phyloP scores from a whole-genome alignment of 2,329 filamentous ascomycete genomes.

The Parastagonospora nodorum region DNA sequence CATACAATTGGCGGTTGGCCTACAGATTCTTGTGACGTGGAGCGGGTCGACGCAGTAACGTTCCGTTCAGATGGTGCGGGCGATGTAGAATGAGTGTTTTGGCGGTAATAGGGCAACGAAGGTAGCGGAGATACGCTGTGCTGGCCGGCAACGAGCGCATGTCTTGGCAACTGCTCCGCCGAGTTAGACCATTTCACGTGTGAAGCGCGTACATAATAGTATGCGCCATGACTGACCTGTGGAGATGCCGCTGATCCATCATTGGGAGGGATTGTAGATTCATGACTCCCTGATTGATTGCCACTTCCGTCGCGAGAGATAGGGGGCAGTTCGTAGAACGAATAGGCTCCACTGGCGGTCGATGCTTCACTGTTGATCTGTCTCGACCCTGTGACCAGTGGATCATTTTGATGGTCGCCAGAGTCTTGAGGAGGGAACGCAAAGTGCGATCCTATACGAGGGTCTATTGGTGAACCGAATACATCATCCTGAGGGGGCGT shows the following conservation, averaged over 20 bases:
- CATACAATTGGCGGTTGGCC: no score
- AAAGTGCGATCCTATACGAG: no score
- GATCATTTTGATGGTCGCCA: background rate
- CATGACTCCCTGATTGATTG: conserved; percentile 15
- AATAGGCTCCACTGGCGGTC: conserved; percentile 34
- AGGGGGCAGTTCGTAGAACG: conserved; percentile 37
- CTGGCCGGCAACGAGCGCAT: background rate
- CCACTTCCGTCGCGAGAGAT: conserved; percentile 31
- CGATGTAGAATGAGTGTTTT: conserved; percentile 1
- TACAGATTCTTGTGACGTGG: no score
- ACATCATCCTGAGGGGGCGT: no score
- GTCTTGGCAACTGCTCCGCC: conserved; percentile 3
- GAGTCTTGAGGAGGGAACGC: background rate
- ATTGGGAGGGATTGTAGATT: conserved; percentile 22
- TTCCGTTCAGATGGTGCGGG: no score
- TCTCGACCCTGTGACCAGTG: conserved; percentile 1
- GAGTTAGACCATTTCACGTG: conserved; percentile 5
- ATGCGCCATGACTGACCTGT: conserved; percentile 20
- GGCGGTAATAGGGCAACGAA: conserved; percentile 25
- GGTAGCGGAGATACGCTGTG: conserved; percentile 22
- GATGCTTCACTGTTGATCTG: conserved; percentile 33
- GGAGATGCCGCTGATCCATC: conserved; percentile 26
- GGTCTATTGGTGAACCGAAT: no score
- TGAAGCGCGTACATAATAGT: conserved; percentile 25
- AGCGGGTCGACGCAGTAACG: no score